phyloP scores from a whole-genome alignment of 345 rosid species.

The Psidium guajava region DNA sequence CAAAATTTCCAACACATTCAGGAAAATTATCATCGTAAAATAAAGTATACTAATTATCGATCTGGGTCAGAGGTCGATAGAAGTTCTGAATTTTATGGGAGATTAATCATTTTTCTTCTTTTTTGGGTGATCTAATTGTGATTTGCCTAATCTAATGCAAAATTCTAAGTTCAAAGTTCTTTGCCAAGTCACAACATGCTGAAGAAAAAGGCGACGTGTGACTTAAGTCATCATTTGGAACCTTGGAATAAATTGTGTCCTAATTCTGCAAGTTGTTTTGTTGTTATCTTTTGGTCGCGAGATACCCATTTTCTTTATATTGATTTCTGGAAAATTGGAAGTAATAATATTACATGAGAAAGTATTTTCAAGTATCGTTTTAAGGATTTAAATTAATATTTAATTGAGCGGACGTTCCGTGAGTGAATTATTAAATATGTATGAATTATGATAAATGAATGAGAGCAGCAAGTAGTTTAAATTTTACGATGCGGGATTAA shows the following conservation, averaged over 20 bases:
- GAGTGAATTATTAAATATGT: background rate
- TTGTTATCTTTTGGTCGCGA: background rate
- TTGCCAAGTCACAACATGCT: background rate
- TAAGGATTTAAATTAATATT: background rate
- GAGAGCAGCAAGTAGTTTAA: background rate
- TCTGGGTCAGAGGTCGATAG: background rate
- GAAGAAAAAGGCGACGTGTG: background rate
- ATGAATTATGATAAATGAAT: background rate
- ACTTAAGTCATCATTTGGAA: background rate
- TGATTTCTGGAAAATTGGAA: background rate
- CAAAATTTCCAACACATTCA: background rate
- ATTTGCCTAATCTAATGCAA: background rate
- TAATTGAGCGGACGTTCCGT: background rate
- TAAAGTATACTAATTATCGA: background rate
- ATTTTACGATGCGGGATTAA: background rate
- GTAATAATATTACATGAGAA: background rate
- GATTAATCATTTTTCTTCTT: background rate
- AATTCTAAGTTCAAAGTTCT: background rate
- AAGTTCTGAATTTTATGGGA: background rate
- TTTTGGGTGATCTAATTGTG: background rate
- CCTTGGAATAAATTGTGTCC: background rate
- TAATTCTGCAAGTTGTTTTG: background rate
- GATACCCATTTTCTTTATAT: background rate
- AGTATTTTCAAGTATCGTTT: background rate
- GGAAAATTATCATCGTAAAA: rapidly evolving